Percentiles rank a stretch among this genome's conserved stretches.
phyloP scores from a whole-genome alignment of 73 alveolate genomes.

The Paraurostyla sp. region DNA sequence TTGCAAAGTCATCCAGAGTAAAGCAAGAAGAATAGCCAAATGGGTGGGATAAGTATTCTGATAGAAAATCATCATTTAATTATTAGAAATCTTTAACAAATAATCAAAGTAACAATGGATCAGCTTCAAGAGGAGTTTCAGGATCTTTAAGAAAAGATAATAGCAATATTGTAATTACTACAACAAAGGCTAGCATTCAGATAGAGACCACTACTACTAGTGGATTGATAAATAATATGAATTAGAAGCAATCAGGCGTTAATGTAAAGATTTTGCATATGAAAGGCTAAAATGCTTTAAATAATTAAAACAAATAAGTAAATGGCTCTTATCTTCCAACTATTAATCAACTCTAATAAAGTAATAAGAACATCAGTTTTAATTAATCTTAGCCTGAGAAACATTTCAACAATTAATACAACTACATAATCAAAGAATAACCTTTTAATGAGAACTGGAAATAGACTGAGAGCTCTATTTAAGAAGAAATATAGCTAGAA shows the following conservation, averaged over 20 bases:
- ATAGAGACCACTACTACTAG: constrained; percentile 39
- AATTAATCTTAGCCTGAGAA: not conserved
- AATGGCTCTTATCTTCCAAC: not conserved
- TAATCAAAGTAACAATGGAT: not conserved
- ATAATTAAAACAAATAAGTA: not conserved
- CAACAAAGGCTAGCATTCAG: constrained; percentile 31
- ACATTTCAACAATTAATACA: constrained; percentile 21
- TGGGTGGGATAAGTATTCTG: not conserved
- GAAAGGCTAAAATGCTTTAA: not conserved
- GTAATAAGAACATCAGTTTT: not conserved
- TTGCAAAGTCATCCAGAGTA: not conserved
- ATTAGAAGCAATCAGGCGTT: no score
- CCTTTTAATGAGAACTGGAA: constrained; percentile 9
- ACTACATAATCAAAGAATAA: not conserved
- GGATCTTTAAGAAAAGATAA: no score
- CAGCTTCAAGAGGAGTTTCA: no score
- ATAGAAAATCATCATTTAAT: not conserved
- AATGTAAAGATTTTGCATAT: not conserved
- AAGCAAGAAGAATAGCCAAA: not conserved
- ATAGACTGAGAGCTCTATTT: constrained; percentile 24
- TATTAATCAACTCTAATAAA: no score
- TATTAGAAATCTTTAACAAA: not conserved
- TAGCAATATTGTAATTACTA: not conserved
- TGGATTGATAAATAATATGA: not conserved
- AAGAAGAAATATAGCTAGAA: constrained; percentile 28